Conservation (phyloP, 768 basidiomycete species). For the Suillus brevipes region DNA sequence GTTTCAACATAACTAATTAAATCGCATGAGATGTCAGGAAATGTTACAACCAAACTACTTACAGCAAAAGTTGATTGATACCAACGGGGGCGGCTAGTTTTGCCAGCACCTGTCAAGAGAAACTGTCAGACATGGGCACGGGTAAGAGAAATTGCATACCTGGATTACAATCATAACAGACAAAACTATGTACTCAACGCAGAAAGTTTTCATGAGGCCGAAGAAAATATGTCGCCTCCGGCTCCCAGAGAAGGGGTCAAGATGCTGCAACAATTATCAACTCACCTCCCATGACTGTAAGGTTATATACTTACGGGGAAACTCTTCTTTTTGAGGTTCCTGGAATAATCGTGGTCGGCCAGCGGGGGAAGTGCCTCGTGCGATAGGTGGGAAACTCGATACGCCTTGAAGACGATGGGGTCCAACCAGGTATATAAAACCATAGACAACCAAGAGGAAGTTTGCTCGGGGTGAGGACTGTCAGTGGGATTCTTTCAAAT, state of each 20-base stretch:
- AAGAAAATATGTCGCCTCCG: constrained; percentile 18
- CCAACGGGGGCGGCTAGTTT: constrained; percentile 31
- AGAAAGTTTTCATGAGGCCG: constrained; percentile 15
- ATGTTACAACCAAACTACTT: not conserved
- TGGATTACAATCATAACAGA: constrained; percentile 10
- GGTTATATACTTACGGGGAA: constrained; percentile 29
- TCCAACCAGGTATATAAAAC: constrained; percentile 57
- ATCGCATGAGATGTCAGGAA: not conserved
- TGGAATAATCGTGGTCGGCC: constrained; percentile 46
- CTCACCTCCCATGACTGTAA: not conserved
- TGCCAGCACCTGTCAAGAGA: constrained; percentile 16
- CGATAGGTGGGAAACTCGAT: constrained; percentile 44
- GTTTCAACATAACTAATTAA: constrained; percentile 56
- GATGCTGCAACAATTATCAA: constrained; percentile 21
- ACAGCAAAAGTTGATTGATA: constrained; percentile 34
- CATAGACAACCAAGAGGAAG: constrained; percentile 35
- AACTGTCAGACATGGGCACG: not conserved
- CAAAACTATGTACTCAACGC: constrained; percentile 12
- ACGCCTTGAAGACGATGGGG: constrained; percentile 44
- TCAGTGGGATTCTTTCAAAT: constrained; percentile 22
- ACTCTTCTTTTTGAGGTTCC: constrained; percentile 34
- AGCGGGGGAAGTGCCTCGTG: constrained; percentile 46
- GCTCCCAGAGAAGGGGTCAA: constrained; percentile 23
- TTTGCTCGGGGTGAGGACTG: constrained; percentile 41
- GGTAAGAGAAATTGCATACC: not conserved